phyloP scores from a whole-genome alignment of 768 basidiomycete genomes.

The Erythrobasidium yunnanense region DNA sequence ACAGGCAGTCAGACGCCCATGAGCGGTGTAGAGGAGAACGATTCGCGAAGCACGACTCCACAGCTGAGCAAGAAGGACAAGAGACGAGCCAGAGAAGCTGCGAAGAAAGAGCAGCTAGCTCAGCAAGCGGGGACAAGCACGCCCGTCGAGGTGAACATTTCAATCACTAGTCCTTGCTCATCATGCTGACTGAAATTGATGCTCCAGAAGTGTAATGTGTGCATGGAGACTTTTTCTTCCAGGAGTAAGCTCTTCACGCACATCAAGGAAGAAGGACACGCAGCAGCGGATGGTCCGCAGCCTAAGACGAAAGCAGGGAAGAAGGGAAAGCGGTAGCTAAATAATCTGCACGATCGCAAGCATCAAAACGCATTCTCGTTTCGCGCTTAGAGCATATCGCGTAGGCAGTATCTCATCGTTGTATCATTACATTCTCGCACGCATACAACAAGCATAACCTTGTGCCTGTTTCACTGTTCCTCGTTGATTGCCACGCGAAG shows the following conservation, averaged over 20 bases:
- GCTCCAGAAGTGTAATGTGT: constrained; percentile 38
- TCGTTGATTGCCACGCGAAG: no score
- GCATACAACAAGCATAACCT: no score
- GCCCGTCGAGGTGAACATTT: not conserved
- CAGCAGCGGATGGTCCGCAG: constrained; percentile 8
- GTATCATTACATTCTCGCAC: no score
- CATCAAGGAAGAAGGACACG: constrained; percentile 38
- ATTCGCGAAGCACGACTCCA: no score
- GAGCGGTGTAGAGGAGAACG: no score
- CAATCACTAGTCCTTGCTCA: not conserved
- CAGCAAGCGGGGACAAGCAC: not conserved
- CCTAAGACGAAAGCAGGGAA: constrained; percentile 12
- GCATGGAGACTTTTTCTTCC: constrained; percentile 32
- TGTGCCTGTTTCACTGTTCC: no score
- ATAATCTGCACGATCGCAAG: constrained; percentile 17
- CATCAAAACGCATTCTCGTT: no score
- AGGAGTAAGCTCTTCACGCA: constrained; percentile 38
- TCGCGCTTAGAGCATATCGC: no score
- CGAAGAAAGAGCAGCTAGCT: constrained; percentile 29
- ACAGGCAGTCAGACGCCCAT: no score
- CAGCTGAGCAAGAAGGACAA: constrained; percentile 67
- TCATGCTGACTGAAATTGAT: not conserved
- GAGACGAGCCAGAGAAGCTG: constrained; percentile 59
- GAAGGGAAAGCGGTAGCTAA: constrained; percentile 31
- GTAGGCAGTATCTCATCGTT: no score